Percentiles rank a stretch among this genome's conserved stretches.
Evolutionary conservation across 805 yeast genomes (phyloP).

Genomic region (Saccharomyces paradoxus): DNA sequence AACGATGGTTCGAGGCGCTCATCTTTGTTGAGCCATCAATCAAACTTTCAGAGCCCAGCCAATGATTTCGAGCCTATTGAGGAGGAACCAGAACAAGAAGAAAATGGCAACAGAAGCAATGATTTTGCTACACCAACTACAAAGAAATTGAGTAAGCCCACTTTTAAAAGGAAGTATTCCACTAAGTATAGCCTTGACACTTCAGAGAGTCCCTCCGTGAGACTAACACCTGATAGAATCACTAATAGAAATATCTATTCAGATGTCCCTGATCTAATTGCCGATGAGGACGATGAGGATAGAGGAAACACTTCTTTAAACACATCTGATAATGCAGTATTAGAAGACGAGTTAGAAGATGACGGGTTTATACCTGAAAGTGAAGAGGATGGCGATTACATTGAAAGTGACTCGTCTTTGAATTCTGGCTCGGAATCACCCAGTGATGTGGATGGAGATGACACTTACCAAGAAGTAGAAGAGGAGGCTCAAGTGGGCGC

Average conservation of each 20-base stretch:
- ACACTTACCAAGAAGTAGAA: not conserved
- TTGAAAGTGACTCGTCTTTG: conserved; percentile 18
- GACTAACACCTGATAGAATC: conserved; percentile 13
- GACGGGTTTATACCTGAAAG: conserved; percentile 14
- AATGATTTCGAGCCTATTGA: conserved; percentile 3
- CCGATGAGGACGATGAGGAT: conserved; percentile 53
- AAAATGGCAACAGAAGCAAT: not conserved
- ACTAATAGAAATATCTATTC: conserved; percentile 32
- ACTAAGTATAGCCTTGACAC: conserved; percentile 3
- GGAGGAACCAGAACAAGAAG: conserved; percentile 2
- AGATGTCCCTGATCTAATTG: conserved; percentile 64
- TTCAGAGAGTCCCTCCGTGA: conserved; percentile 8
- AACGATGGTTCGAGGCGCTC: not conserved
- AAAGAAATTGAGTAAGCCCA: not conserved
- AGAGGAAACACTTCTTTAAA: conserved; percentile 24
- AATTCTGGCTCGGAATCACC: conserved; percentile 1
- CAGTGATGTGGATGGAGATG: conserved; percentile 6
- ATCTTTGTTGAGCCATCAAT: not conserved
- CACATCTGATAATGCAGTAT: conserved; percentile 28
- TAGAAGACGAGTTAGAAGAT: conserved; percentile 23
- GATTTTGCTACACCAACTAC: not conserved
- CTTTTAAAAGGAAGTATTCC: conserved; percentile 4
- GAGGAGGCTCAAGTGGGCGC: conserved; percentile 3
- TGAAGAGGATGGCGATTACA: conserved; percentile 30
- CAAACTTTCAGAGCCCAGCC: not conserved